Conservation (phyloP, 2,329 filamentous ascomycete species). For the Botryotinia calthae region DNA sequence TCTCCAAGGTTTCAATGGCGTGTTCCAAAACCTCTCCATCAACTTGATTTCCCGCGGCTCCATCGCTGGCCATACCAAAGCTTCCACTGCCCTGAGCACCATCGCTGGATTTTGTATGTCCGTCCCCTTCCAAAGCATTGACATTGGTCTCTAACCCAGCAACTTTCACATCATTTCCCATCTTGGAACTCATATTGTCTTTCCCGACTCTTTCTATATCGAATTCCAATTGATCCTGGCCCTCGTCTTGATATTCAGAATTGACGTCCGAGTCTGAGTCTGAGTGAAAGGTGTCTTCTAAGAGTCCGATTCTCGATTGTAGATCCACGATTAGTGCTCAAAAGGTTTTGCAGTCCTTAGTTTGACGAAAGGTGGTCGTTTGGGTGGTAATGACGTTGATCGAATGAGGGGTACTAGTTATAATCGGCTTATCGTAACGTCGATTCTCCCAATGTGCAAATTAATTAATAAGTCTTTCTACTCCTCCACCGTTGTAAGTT, state of each 20-base stretch:
- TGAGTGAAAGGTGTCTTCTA: constrained; percentile 34
- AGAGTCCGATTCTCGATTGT: constrained; percentile 27
- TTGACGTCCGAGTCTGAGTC: constrained; percentile 21
- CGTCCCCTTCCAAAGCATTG: constrained; percentile 14
- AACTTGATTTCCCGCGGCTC: constrained; percentile 20
- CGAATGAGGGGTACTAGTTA: neutral
- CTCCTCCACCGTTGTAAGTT: constrained; percentile 25
- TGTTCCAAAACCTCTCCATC: constrained; percentile 32
- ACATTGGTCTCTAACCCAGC: constrained; percentile 28
- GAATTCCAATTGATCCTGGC: constrained; percentile 20
- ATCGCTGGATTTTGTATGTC: constrained; percentile 31
- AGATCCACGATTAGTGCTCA: constrained; percentile 13
- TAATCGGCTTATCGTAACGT: neutral
- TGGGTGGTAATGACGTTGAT: neutral
- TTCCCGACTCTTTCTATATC: constrained; percentile 15
- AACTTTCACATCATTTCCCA: constrained; percentile 19
- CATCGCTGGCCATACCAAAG: constrained; percentile 23
- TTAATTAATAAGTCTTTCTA: constrained; percentile 36
- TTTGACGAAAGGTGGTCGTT: neutral
- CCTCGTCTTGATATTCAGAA: constrained; percentile 11
- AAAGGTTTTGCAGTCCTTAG: neutral
- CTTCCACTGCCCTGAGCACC: constrained; percentile 22
- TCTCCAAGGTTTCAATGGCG: constrained; percentile 56
- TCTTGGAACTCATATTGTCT: constrained; percentile 15
- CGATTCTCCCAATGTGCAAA: neutral